Conservation (phyloP, 352 stramenopile species). For the Halophytophthora batemanensis region DNA sequence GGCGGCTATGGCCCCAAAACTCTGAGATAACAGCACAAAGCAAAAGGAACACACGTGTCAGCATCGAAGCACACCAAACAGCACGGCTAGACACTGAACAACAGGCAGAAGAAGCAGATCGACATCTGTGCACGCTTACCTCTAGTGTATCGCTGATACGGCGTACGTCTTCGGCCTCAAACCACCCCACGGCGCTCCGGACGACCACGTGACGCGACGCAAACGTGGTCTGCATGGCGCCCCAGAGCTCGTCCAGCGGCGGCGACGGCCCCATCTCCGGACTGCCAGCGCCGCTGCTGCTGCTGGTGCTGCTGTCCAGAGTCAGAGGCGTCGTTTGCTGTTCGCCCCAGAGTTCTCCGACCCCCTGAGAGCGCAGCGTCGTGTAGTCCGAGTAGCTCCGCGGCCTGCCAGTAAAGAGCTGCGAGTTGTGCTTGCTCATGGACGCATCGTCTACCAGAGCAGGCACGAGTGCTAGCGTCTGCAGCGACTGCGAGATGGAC, state of each 20-base stretch:
- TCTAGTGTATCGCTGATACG: constrained; percentile 49
- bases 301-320: neutral
- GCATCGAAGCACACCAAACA: neutral
- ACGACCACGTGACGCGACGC: constrained; percentile 70
- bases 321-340: constrained; percentile 8
- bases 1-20: constrained; percentile 54
- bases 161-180: constrained; percentile 37
- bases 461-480: constrained; percentile 35
- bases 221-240: constrained; percentile 50
- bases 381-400: constrained; percentile 75
- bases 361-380: constrained; percentile 24
- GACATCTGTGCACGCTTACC: constrained; percentile 26
- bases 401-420: constrained; percentile 19
- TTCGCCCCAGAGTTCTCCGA: constrained; percentile 21
- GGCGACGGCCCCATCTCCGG: neutral
- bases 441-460: constrained; percentile 8
- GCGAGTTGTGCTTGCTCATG: neutral
- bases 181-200: constrained; percentile 30
- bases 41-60: neutral
- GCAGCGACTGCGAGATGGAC: constrained; percentile 42
- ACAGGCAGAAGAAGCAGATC: neutral
- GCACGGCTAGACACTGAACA: neutral
- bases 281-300: too few relatives aligned
- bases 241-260: constrained; percentile 41
- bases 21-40: constrained; percentile 45